phyloP scores from a whole-genome alignment of 352 stramenopile genomes.

The Phytophthora constricta region DNA sequence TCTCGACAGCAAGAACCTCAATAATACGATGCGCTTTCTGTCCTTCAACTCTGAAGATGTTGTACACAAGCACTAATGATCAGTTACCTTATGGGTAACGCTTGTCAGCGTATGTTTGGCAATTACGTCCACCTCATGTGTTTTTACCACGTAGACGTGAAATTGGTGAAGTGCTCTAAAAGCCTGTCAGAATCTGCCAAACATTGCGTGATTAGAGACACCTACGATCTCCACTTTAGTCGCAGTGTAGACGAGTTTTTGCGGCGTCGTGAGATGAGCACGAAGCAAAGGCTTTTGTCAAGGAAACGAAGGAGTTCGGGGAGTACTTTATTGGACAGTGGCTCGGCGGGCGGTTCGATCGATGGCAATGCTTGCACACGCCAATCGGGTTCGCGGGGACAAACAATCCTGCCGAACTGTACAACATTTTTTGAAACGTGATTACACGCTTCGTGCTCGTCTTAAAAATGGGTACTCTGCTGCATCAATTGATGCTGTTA shows the following conservation, averaged over 20 bases:
- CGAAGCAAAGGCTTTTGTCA: too few relatives aligned
- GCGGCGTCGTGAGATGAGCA: too few relatives aligned
- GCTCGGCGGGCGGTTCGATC: too few relatives aligned
- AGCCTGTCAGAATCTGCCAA: neutral
- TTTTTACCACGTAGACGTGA: conserved; percentile 34
- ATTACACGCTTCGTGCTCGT: neutral
- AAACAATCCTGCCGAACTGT: neutral
- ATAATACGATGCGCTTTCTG: neutral
- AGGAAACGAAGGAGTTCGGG: too few relatives aligned
- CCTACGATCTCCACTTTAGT: too few relatives aligned
- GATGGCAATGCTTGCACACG: too few relatives aligned
- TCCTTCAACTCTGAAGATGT: neutral
- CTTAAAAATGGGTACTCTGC: neutral
- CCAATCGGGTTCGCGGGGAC: too few relatives aligned
- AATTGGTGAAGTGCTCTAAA: conserved; percentile 21
- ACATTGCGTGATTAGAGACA: too few relatives aligned
- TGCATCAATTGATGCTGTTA: neutral
- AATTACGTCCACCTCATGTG: conserved; percentile 28
- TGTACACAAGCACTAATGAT: neutral
- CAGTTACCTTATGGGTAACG: neutral
- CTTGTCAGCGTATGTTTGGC: too few relatives aligned
- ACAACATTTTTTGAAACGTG: neutral
- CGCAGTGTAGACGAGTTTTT: too few relatives aligned
- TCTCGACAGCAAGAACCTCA: neutral
- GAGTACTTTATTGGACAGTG: too few relatives aligned